These are phyloP conservation scores for Leptodermis oblonga DNA, from an alignment of 257 asterid species.

Conservation along the genomic window DNA sequence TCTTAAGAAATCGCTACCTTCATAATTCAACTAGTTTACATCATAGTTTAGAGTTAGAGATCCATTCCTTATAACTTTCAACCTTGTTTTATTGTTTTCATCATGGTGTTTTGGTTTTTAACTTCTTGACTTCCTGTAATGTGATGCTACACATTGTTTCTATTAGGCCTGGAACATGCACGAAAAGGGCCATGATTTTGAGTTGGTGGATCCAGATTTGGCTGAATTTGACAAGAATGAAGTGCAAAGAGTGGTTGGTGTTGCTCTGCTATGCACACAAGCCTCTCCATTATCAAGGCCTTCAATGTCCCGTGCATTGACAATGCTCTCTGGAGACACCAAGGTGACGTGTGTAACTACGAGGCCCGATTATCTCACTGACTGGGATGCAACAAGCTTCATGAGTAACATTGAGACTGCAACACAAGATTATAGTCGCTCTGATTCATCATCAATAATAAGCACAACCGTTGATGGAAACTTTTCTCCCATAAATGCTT, in stretches of 20 bases:
- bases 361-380: constrained; percentile 23
- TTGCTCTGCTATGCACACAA: constrained; percentile 26
- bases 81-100: background rate
- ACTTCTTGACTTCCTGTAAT: background rate
- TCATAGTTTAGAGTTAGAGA: too few relatives aligned
- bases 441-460: background rate
- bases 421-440: background rate
- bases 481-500: constrained; percentile 3
- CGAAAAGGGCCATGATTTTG: constrained; percentile 2
- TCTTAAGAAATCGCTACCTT: too few relatives aligned
- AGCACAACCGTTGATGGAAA: too few relatives aligned
- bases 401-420: background rate
- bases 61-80: too few relatives aligned
- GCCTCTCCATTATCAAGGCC: constrained; percentile 25
- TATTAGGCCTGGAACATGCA: constrained; percentile 25
- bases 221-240: constrained; percentile 11
- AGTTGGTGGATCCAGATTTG: constrained; percentile 11
- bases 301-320: constrained; percentile 22
- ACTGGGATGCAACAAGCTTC: constrained; percentile 21
- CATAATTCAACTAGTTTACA: too few relatives aligned
- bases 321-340: constrained; percentile 23
- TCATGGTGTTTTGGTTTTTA: background rate
- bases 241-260: constrained; percentile 17
- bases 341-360: constrained; percentile 9
- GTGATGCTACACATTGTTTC: background rate